These are phyloP conservation scores for Zygosaccharomyces gambellarensis DNA, from an alignment of 805 yeast species.

Conservation along the genomic window DNA sequence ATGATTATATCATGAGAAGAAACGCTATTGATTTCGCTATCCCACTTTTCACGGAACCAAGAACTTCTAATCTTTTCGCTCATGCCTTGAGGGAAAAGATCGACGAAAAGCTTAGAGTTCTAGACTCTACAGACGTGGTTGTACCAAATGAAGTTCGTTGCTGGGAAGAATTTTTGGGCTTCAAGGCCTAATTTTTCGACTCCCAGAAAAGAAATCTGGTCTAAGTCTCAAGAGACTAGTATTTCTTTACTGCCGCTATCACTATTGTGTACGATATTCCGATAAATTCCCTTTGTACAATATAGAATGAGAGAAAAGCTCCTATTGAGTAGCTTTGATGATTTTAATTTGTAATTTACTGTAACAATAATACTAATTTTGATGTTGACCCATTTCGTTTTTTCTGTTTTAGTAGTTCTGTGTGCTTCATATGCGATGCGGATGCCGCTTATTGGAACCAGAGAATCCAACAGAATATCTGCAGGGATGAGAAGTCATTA, in stretches of 20 bases:
- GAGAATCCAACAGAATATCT: not conserved
- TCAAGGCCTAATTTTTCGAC: slow-evolving; percentile 42
- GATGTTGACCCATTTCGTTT: not conserved
- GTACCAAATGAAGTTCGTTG: slow-evolving; percentile 85
- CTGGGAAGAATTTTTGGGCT: slow-evolving; percentile 97
- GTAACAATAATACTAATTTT: not conserved
- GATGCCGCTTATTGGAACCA: not conserved
- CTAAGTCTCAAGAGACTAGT: not conserved
- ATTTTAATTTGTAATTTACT: not conserved
- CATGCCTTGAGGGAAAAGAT: slow-evolving; percentile 71
- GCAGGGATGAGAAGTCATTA: not conserved
- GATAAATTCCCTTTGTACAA: not conserved
- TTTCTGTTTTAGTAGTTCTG: not conserved
- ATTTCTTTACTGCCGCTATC: not conserved
- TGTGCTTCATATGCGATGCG: not conserved
- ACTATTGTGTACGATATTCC: not conserved
- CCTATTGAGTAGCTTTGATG: not conserved
- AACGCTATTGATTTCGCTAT: slow-evolving; percentile 97
- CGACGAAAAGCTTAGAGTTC: slow-evolving; percentile 42
- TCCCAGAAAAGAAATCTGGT: not conserved
- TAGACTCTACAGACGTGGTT: slow-evolving; percentile 46
- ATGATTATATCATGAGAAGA: slow-evolving; percentile 97
- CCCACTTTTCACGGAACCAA: slow-evolving; percentile 95
- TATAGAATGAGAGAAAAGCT: not conserved
- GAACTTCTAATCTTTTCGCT: slow-evolving; percentile 84